Base-by-base conservation (phyloP, 1,284 basidiomycete species). In the Cutaneotrichosporon spelunceum region DNA sequence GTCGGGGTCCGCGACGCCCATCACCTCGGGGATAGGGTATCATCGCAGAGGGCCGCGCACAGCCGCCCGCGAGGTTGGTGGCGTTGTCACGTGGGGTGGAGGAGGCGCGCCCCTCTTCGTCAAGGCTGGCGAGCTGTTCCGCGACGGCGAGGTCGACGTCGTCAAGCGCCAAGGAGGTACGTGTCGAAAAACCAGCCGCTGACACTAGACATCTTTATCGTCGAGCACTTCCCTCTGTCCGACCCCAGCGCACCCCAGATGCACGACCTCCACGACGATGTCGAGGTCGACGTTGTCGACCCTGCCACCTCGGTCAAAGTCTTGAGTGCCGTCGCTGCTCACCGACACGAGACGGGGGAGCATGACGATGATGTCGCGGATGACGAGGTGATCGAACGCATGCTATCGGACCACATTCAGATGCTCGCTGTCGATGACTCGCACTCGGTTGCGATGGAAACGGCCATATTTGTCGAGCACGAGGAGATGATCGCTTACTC, bases 81-180 rank as follows among this genome's bases (percentile, higher is more conserved):
- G 63, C 7, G 66, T 63, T 8, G 66, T 70, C 16, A 68, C 59
- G 4, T 78, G 73, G 72, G 75, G 75, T 53, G 73, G 73, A 23
- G 66, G 69, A 13, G 58, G 48, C 2, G 76, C 75, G 19, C 77
- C 78, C n/a, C 54, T 78, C 11, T 79, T 79, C 62, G 70, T 79
- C 34, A 79, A 78, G 64, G 78, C 76, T 24, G 78, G 78, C 36
- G 74, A 78, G 60, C 65, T 79, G 57, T 78, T 79, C 70, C 72
- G 72, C 42, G 73, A 77, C 23, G 77, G 76, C 11, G 74, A 76
- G 63, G 74, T 73, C 21, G 76, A 76, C 50, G 63, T 72, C 9
- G 65, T 75, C 29, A 72, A 68, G 29, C 56, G 64, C 19, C 69
- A 69, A 14, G 56, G 68, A 45, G 70, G 74, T 75, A 66, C 61